A percentile compares a stretch with the other conserved stretches of the same genome.
phyloP scores from a whole-genome alignment of 345 rosid genomes.

The Salix arbutifolia region DNA sequence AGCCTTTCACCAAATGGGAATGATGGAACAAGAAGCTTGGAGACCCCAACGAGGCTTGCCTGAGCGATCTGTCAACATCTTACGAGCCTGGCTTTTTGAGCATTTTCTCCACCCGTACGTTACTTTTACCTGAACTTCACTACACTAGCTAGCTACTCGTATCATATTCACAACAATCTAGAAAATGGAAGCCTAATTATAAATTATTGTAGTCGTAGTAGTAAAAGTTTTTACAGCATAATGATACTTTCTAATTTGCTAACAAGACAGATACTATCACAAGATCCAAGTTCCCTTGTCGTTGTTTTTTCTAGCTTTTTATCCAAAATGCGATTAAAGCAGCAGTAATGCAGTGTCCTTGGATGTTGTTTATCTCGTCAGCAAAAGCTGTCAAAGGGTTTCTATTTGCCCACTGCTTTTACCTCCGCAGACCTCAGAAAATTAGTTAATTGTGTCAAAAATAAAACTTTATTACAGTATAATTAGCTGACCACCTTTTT shows the following conservation, averaged over 20 bases:
- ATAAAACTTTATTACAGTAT: constrained; percentile 1
- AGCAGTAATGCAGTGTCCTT: constrained; percentile 47
- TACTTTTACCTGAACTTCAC: neutral
- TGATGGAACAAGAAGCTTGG: constrained; percentile 99
- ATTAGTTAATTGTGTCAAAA: constrained; percentile 4
- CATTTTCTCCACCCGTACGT: constrained; percentile 99
- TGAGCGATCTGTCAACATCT: constrained; percentile 88
- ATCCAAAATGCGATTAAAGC: constrained; percentile 11
- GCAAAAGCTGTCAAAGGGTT: constrained; percentile 52
- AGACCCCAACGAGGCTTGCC: constrained; percentile 95
- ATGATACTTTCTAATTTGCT: constrained; percentile 5
- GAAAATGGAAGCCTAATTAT: neutral
- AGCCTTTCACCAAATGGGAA: constrained; percentile 89
- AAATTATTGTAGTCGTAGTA: neutral
- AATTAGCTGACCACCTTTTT: constrained; percentile 12
- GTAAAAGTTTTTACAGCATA: neutral
- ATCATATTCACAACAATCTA: neutral
- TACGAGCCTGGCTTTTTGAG: constrained; percentile 97
- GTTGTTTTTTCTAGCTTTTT: constrained; percentile 13
- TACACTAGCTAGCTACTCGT: too few species aligned
- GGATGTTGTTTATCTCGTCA: constrained; percentile 39
- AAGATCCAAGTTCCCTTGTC: constrained; percentile 34
- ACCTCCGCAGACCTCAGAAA: constrained; percentile 4
- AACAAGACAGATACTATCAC: constrained; percentile 15
- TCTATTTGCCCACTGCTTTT: constrained; percentile 28